phyloP scores from a whole-genome alignment of 441 rosid species.

The Gossypium gossypioides region DNA sequence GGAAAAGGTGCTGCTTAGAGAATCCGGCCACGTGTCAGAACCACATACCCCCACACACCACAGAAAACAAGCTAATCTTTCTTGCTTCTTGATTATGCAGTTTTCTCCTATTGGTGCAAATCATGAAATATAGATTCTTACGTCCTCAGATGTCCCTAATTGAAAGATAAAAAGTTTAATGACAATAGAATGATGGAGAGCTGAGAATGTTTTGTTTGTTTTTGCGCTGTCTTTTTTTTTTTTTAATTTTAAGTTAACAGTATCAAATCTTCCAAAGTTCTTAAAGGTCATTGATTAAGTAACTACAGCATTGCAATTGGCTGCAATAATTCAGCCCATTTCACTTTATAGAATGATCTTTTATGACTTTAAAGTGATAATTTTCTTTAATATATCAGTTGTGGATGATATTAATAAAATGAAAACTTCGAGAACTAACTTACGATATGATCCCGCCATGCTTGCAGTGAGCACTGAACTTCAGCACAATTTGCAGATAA shows the following conservation, averaged over 20 bases:
- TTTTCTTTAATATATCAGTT: not conserved
- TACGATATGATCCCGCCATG: not conserved
- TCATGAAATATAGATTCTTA: too few relatives aligned
- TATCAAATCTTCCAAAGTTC: not conserved
- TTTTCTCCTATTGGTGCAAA: not conserved
- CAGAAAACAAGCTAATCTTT: not conserved
- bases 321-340: not conserved
- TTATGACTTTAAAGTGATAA: not conserved
- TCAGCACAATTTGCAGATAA: not conserved
- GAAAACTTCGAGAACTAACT: not conserved
- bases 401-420: not conserved
- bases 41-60: not conserved
- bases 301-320: slow-evolving; percentile 2
- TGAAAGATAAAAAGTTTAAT: not conserved
- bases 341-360: not conserved
- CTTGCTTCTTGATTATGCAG: not conserved
- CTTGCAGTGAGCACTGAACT: not conserved
- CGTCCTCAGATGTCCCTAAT: not conserved
- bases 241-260: too few relatives aligned
- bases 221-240: not conserved
- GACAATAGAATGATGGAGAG: not conserved
- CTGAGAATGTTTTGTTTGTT: not conserved
- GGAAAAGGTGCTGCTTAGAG: not conserved
- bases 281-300: not conserved
- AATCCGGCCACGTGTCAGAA: not conserved